Conservation (phyloP, 768 basidiomycete genomes). For the Tricholoma furcatifolium region DNA sequence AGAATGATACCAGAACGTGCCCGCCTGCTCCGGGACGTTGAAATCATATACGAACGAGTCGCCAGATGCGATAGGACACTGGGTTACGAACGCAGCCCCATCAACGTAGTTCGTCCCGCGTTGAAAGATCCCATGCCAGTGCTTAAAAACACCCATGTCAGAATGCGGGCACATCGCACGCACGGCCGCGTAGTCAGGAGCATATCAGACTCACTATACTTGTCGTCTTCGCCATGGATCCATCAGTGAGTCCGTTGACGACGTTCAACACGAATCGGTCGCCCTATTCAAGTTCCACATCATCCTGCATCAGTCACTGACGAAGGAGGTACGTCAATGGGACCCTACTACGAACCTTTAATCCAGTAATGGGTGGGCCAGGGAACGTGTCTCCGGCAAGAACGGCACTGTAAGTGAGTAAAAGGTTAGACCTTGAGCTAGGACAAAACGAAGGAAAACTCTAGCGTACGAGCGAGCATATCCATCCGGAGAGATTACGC, state of each 20-base stretch:
- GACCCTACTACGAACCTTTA: slow-evolving; percentile 25
- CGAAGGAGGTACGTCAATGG: too few relatives aligned
- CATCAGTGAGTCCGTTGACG: slow-evolving; percentile 34
- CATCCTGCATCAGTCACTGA: neutral
- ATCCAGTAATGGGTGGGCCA: slow-evolving; percentile 34
- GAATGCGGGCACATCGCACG: neutral
- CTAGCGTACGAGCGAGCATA: neutral
- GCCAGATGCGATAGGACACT: slow-evolving; percentile 34
- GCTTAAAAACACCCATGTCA: slow-evolving; percentile 12
- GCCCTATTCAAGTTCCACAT: slow-evolving; percentile 25
- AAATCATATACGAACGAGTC: slow-evolving; percentile 36
- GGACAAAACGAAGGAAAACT: too few relatives aligned
- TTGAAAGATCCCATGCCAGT: slow-evolving; percentile 36
- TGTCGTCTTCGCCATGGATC: slow-evolving; percentile 37
- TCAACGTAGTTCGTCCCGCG: slow-evolving; percentile 30
- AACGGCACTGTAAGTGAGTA: slow-evolving; percentile 17
- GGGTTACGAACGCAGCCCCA: slow-evolving; percentile 28
- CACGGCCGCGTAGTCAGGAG: too few relatives aligned
- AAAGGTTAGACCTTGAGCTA: too few relatives aligned
- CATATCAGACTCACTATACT: slow-evolving; percentile 34
- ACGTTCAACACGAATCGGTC: slow-evolving; percentile 41
- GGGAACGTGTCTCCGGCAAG: slow-evolving; percentile 29
- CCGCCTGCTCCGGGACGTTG: slow-evolving; percentile 28
- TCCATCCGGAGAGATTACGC: neutral
- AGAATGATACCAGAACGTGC: slow-evolving; percentile 20